Evolutionary conservation across 768 basidiomycete genomes (phyloP).

Genomic region (Boletus fagicola): DNA sequence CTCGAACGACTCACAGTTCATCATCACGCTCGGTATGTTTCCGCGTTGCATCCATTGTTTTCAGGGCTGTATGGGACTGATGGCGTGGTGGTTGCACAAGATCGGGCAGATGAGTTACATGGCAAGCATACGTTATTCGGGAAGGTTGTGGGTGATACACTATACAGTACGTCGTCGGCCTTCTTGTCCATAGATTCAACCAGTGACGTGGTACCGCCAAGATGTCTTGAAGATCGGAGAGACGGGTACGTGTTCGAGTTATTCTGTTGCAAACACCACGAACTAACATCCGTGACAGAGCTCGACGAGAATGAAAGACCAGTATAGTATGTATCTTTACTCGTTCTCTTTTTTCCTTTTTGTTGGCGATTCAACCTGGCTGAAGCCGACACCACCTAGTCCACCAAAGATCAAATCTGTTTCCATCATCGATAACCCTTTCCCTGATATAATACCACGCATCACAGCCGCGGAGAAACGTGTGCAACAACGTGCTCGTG

Average conservation of each 20-base stretch:
- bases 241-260: slow-evolving; percentile 55
- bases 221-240: slow-evolving; percentile 92
- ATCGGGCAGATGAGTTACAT: slow-evolving; percentile 88
- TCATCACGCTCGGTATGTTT: no score
- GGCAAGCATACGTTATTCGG: slow-evolving; percentile 96
- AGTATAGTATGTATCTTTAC: slow-evolving; percentile 58
- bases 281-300: slow-evolving; percentile 42
- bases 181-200: neutral
- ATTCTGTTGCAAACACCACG: neutral
- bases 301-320: slow-evolving; percentile 73
- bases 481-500: slow-evolving; percentile 77
- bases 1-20: no score
- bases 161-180: slow-evolving; percentile 65
- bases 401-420: slow-evolving; percentile 89
- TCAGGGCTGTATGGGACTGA: neutral
- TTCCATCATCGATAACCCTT: slow-evolving; percentile 89
- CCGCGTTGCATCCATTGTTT: no score
- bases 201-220: slow-evolving; percentile 27
- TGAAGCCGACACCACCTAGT: slow-evolving; percentile 38
- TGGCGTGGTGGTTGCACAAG: slow-evolving; percentile 36
- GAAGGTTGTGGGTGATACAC: slow-evolving; percentile 81
- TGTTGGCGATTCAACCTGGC: neutral
- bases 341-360: neutral
- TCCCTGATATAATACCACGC: slow-evolving; percentile 91
- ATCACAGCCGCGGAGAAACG: slow-evolving; percentile 93